A percentile compares a stretch with the other conserved stretches of the same genome.
These are phyloP conservation scores for Cryphonectria radicalis DNA, from an alignment of 2,329 filamentous ascomycete species.

Conservation along the genomic window DNA sequence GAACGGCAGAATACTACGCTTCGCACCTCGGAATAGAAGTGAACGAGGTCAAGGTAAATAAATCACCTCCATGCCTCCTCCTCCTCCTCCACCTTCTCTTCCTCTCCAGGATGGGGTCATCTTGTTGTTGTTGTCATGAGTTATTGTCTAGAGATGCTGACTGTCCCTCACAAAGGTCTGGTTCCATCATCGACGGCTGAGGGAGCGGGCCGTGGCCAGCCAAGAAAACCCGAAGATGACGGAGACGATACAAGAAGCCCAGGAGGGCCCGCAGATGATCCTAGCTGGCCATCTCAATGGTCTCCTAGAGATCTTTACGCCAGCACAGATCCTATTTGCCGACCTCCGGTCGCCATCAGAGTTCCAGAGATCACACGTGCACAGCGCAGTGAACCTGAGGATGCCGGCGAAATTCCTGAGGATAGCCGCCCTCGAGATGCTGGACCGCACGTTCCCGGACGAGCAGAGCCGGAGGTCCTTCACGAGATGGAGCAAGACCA, in stretches of 20 bases:
- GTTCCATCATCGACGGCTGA: conserved; percentile 59
- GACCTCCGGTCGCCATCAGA: conserved; percentile 53
- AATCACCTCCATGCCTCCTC: conserved; percentile 30
- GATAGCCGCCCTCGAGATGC: conserved; percentile 53
- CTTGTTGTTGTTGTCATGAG: background rate
- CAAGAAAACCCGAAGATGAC: conserved; percentile 50
- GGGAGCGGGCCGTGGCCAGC: conserved; percentile 50
- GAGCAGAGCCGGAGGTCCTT: conserved; percentile 53
- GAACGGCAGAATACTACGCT: conserved; percentile 56
- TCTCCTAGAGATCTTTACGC: conserved; percentile 54
- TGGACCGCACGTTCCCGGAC: conserved; percentile 55
- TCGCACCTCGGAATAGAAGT: conserved; percentile 58
- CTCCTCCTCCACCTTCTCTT: background rate
- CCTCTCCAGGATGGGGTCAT: background rate
- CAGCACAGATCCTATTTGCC: conserved; percentile 51
- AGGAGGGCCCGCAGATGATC: conserved; percentile 50
- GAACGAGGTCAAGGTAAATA: conserved; percentile 52
- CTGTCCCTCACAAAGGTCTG: conserved; percentile 42
- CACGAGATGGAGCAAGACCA: conserved; percentile 50
- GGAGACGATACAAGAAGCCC: conserved; percentile 39
- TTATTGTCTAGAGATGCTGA: conserved; percentile 4
- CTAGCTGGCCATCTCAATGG: conserved; percentile 55
- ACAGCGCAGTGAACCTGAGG: conserved; percentile 56
- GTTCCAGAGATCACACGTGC: conserved; percentile 56
- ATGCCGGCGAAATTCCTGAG: conserved; percentile 54